These are phyloP conservation scores for Bruguiera sexangula DNA, from an alignment of 345 rosid species.

Conservation along the genomic window DNA sequence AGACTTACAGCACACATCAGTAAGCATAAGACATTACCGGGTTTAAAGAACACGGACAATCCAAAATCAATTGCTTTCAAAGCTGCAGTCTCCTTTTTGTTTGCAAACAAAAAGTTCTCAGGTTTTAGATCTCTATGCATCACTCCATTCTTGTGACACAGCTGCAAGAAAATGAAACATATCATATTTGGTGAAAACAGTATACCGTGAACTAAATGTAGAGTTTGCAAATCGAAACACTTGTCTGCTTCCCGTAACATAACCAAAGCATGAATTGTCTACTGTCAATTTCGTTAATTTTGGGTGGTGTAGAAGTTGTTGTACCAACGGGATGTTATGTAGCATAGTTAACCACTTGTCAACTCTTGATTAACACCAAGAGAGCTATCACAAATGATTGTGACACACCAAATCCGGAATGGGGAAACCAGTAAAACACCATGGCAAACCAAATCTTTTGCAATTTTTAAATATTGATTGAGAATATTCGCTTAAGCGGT, in stretches of 20 bases:
- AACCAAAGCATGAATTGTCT: background rate
- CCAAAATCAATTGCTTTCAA: slow-evolving; percentile 38
- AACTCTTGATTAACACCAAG: background rate
- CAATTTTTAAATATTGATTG: background rate
- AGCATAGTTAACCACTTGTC: background rate
- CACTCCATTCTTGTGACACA: slow-evolving; percentile 32
- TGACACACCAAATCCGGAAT: background rate
- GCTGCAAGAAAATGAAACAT: slow-evolving; percentile 13
- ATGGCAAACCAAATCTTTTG: background rate
- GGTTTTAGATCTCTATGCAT: slow-evolving; percentile 38
- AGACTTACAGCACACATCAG: background rate
- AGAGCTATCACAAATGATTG: background rate
- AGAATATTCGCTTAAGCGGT: background rate
- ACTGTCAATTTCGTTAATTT: background rate
- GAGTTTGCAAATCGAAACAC: background rate
- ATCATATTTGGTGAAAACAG: background rate
- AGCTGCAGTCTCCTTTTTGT: slow-evolving; percentile 33
- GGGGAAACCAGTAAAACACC: background rate
- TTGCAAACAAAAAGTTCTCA: slow-evolving; percentile 33
- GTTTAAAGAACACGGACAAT: slow-evolving; percentile 31
- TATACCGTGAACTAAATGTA: background rate
- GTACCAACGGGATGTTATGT: background rate
- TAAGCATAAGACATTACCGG: slow-evolving; percentile 19
- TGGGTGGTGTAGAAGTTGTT: background rate
- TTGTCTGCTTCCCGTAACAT: background rate